Conservation (phyloP, 2,329 filamentous ascomycete genomes). For the Chrysoporthe austroafricana region DNA sequence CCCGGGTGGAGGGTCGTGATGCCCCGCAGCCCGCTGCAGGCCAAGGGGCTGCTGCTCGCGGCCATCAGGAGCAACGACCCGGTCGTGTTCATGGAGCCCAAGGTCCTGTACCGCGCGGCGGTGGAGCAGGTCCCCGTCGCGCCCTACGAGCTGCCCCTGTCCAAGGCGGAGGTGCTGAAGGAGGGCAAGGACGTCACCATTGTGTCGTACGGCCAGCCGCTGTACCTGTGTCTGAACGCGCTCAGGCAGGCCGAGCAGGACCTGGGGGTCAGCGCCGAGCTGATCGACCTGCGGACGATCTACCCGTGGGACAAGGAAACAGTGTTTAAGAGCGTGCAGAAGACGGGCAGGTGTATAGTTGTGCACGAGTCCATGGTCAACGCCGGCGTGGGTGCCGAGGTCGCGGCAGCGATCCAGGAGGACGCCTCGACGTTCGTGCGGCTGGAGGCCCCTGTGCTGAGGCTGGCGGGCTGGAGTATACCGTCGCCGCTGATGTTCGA, state of each 20-base stretch:
- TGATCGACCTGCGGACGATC: conserved; percentile 85
- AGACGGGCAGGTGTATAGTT: conserved; percentile 84
- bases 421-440: conserved; percentile 74
- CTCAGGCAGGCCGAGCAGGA: conserved; percentile 77
- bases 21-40: conserved; percentile 82
- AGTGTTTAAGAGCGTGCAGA: conserved; percentile 79
- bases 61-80: conserved; percentile 83
- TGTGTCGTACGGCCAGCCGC: conserved; percentile 84
- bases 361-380: conserved; percentile 95
- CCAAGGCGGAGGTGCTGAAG: conserved; percentile 83
- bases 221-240: conserved; percentile 81
- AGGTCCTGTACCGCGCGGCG: conserved; percentile 87
- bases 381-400: conserved; percentile 84
- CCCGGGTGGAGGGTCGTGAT: conserved; percentile 85
- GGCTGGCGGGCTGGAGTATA: conserved; percentile 88
- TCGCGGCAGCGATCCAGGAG: conserved; percentile 87
- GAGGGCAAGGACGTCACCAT: conserved; percentile 80
- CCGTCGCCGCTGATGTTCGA: conserved; percentile 82
- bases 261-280: conserved; percentile 75
- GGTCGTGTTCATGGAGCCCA: conserved; percentile 92
- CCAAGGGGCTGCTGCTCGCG: conserved; percentile 81
- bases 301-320: conserved; percentile 91
- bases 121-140: conserved; percentile 87
- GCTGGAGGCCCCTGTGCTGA: conserved; percentile 81
- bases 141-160: conserved; percentile 81